These are phyloP conservation scores for Coprinellus micaceus DNA, from an alignment of 768 basidiomycete species.

Conservation along the genomic window DNA sequence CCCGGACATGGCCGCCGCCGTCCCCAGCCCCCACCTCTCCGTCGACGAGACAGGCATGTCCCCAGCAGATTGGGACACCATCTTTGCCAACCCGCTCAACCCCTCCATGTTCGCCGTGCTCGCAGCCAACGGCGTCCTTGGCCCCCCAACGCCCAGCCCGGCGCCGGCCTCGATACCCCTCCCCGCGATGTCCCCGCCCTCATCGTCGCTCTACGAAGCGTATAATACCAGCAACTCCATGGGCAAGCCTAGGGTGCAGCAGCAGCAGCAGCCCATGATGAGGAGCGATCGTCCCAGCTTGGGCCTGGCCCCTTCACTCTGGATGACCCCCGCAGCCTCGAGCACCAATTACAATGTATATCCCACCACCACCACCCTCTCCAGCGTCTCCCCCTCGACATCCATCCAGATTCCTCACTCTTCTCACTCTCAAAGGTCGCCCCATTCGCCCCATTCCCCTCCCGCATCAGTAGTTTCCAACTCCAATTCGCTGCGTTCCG, in stretches of 20 bases:
- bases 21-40: constrained; percentile 13
- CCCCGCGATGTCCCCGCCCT: constrained; percentile 35
- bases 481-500: constrained; percentile 41
- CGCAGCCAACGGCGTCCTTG: constrained; percentile 56
- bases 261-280: constrained; percentile 23
- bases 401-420: constrained; percentile 35
- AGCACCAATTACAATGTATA: background rate
- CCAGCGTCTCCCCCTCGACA: constrained; percentile 35
- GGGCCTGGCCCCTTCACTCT: constrained; percentile 70
- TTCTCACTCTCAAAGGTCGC: constrained; percentile 21
- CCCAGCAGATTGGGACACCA: constrained; percentile 46
- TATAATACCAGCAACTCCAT: constrained; percentile 1
- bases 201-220: constrained; percentile 6
- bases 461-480: constrained; percentile 42
- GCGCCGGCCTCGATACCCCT: constrained; percentile 16
- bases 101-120: constrained; percentile 59
- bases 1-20: background rate
- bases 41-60: constrained; percentile 21
- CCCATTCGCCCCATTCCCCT: constrained; percentile 40
- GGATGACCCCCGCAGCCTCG: constrained; percentile 74
- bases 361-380: constrained; percentile 40
- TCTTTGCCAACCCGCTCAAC: constrained; percentile 62
- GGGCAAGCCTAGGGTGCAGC: background rate
- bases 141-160: constrained; percentile 29
- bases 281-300: constrained; percentile 47